Evolutionary conservation across 2,329 filamentous ascomycete species (phyloP).

Genomic region (Fusarium torreyae): DNA sequence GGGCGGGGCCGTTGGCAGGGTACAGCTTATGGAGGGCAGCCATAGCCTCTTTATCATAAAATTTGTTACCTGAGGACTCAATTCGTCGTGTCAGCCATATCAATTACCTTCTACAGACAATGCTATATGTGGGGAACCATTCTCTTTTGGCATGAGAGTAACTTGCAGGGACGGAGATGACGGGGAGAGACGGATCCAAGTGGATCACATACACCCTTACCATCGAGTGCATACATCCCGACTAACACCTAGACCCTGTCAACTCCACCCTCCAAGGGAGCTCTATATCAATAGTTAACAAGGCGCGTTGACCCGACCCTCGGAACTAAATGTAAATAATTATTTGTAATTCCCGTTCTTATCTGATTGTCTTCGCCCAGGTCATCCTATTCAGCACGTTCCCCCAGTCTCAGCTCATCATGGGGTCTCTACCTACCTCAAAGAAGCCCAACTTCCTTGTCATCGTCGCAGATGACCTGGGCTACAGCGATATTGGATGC

Average conservation of each 20-base stretch:
- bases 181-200: slow-evolving; percentile 11
- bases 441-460: slow-evolving; percentile 49
- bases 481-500: slow-evolving; percentile 47
- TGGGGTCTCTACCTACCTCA: slow-evolving; percentile 53
- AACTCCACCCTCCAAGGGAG: neutral
- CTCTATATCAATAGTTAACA: neutral
- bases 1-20: neutral
- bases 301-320: neutral
- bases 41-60: neutral
- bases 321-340: neutral
- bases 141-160: neutral
- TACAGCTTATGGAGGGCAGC: neutral
- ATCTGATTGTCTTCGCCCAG: neutral
- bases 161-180: neutral
- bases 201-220: slow-evolving; percentile 5
- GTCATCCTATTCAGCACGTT: neutral
- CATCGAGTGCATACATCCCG: neutral
- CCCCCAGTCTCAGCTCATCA: neutral
- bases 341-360: neutral
- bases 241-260: neutral
- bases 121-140: neutral
- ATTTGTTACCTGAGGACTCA: neutral
- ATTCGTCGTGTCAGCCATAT: neutral
- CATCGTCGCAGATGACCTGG: slow-evolving; percentile 50
- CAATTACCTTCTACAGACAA: neutral